A percentile compares a stretch with the other conserved stretches of the same genome.
Evolutionary conservation across 1,139 yeast genomes (phyloP).

Genomic region (Diutina siamensis): DNA sequence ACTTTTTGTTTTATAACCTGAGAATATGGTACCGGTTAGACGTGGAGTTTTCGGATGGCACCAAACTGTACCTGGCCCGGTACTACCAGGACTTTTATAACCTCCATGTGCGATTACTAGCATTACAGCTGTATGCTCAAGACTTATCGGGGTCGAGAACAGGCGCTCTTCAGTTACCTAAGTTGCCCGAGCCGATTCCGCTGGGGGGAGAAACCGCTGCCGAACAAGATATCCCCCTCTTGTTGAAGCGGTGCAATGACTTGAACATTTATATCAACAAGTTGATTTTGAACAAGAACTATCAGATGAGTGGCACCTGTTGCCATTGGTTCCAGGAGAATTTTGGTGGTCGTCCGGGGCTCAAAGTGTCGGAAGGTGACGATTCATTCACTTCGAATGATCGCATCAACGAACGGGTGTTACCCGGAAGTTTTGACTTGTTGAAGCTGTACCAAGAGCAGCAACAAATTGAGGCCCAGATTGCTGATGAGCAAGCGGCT

Average conservation of each 20-base stretch:
- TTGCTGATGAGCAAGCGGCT: slow-evolving; percentile 8
- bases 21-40: slow-evolving; percentile 35
- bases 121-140: background rate
- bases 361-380: slow-evolving; percentile 8
- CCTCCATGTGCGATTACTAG: slow-evolving; percentile 20
- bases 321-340: slow-evolving; percentile 22
- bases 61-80: slow-evolving; percentile 22
- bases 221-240: slow-evolving; percentile 11
- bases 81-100: slow-evolving; percentile 35
- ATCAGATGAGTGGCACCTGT: slow-evolving; percentile 18
- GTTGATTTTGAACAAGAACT: slow-evolving; percentile 16
- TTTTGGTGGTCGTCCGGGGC: slow-evolving; percentile 10
- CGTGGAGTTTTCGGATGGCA: slow-evolving; percentile 21
- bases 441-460: slow-evolving; percentile 8
- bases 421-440: slow-evolving; percentile 11
- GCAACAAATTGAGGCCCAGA: slow-evolving; percentile 7
- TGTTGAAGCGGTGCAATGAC: slow-evolving; percentile 20
- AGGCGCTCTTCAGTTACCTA: slow-evolving; percentile 20
- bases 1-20: slow-evolving; percentile 24
- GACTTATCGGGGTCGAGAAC: slow-evolving; percentile 6
- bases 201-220: slow-evolving; percentile 9
- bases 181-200: slow-evolving; percentile 34
- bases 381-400: slow-evolving; percentile 9
- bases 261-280: slow-evolving; percentile 24
- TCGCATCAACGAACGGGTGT: slow-evolving; percentile 11